phyloP scores from a whole-genome alignment of 805 yeast species.

The Kluyveromyces siamensis region DNA sequence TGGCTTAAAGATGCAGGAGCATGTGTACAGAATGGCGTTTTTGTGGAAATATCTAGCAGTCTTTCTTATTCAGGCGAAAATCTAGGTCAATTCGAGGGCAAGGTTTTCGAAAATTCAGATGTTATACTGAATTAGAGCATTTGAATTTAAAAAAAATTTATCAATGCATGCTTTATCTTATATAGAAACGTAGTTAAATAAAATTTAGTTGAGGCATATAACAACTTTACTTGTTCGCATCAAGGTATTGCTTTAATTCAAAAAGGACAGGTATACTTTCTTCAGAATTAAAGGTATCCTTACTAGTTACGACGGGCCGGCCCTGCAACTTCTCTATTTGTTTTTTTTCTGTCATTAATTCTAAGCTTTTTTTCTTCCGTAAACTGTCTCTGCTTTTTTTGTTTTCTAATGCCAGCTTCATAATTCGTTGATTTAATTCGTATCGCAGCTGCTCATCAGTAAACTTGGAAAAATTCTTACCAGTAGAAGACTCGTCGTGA shows the following conservation, averaged over 20 bases:
- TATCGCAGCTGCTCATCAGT: slow-evolving; percentile 23
- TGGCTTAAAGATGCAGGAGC: slow-evolving; percentile 79
- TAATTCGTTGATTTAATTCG: slow-evolving; percentile 21
- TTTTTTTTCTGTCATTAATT: slow-evolving; percentile 8
- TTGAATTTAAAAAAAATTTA: not conserved
- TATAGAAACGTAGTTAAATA: too few relatives aligned
- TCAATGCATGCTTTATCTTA: too few relatives aligned
- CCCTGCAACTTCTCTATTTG: slow-evolving; percentile 5
- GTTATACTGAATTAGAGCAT: slow-evolving; percentile 14
- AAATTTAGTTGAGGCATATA: slow-evolving; percentile 5
- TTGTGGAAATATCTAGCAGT: slow-evolving; percentile 70
- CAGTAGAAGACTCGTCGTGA: slow-evolving; percentile 1
- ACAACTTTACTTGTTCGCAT: slow-evolving; percentile 10
- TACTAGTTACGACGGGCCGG: slow-evolving; percentile 12
- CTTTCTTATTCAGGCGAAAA: slow-evolving; percentile 74
- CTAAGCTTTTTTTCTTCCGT: slow-evolving; percentile 27
- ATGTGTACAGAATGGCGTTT: slow-evolving; percentile 33
- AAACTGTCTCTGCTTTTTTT: slow-evolving; percentile 19
- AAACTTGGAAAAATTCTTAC: slow-evolving; percentile 7
- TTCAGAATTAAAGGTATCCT: slow-evolving; percentile 15
- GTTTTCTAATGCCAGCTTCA: slow-evolving; percentile 23
- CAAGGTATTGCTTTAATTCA: slow-evolving; percentile 15
- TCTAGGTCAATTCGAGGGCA: slow-evolving; percentile 46
- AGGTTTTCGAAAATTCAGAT: slow-evolving; percentile 24
- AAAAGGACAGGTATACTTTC: slow-evolving; percentile 26